These are phyloP conservation scores for Ceratocystis cubensis DNA, from an alignment of 2,329 filamentous ascomycete species.

Conservation along the genomic window DNA sequence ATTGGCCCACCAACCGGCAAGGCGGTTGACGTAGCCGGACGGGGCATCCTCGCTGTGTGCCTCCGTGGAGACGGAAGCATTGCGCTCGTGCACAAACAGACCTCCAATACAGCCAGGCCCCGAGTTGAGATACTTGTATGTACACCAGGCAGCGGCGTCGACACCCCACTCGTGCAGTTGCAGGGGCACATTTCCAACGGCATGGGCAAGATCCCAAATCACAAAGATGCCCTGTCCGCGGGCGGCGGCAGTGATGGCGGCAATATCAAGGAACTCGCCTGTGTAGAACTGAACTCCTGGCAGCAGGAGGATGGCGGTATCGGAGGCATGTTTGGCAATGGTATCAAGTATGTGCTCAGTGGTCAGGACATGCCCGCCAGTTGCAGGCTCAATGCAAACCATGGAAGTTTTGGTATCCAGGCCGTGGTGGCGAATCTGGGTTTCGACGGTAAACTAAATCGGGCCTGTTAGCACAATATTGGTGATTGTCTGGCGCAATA, in stretches of 20 bases:
- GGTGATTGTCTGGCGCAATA: not conserved
- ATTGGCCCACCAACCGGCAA: conserved; percentile 79
- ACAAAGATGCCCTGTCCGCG: conserved; percentile 57
- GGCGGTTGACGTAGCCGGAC: conserved; percentile 45
- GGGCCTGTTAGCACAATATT: not conserved
- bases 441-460: conserved; percentile 59
- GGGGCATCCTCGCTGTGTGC: conserved; percentile 28
- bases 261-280: conserved; percentile 76
- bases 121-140: conserved; percentile 86
- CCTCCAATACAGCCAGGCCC: conserved; percentile 73
- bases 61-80: conserved; percentile 41
- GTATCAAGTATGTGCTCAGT: conserved; percentile 58
- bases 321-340: conserved; percentile 62
- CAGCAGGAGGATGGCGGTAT: conserved; percentile 63
- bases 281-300: conserved; percentile 89
- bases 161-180: conserved; percentile 77
- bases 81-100: conserved; percentile 64
- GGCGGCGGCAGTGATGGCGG: conserved; percentile 64
- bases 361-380: conserved; percentile 44
- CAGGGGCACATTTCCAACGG: conserved; percentile 70
- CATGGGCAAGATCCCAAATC: conserved; percentile 83
- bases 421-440: conserved; percentile 58
- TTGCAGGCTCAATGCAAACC: conserved; percentile 52
- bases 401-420: conserved; percentile 52
- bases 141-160: conserved; percentile 87